Evolutionary conservation across 805 yeast species (phyloP), one percentile per base, ranked within the genome.

Genomic region (Lipomyces sp.): DNA sequence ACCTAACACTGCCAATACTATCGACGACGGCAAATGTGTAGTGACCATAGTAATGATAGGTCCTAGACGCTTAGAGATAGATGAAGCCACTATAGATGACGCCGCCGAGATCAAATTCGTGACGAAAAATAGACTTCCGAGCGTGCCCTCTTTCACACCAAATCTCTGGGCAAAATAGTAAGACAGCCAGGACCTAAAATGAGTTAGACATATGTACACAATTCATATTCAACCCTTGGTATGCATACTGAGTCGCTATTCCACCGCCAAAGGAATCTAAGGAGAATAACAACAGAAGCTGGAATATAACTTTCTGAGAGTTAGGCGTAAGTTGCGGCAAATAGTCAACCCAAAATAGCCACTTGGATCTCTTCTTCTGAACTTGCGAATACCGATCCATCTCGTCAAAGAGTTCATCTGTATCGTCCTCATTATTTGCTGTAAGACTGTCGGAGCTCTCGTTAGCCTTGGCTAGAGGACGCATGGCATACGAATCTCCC

Each of bases 221-320:
- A 11, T 18, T 32, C 11, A 32, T 8, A 1, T 6, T 13, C 11
- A 50, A 24, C 6, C 33, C 6, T 15, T 2, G 18, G 8, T 8
- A 11, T 13, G 24, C 64, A 57, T 18, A 89, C 56, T 87, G 81
- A 1, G 96, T 87, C 92, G 92, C 89, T 77, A 92, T 89, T 0
- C 97, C 97, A 69, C 86, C 87, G 0, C 96, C 97, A 59, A 92
- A 82, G 1, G 97, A 91, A 76, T 92, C 98, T 37, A 90, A 74
- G 87, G 90, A 90, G 74, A 92, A 93, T 18, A 79, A 66, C 30
- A 73, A 35, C 24, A 76, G 69, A 32, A 77, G 72, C 35, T 73
- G 62, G 7, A 70, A 64, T 24, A 77, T 74, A 57, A 75, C 70
- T 53, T 56, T 35, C 6, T 51, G n/a, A 33, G 69, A 60, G 37